Base-by-base conservation (phyloP, 352 stramenopile species). In the Phytophthora lateralis region DNA sequence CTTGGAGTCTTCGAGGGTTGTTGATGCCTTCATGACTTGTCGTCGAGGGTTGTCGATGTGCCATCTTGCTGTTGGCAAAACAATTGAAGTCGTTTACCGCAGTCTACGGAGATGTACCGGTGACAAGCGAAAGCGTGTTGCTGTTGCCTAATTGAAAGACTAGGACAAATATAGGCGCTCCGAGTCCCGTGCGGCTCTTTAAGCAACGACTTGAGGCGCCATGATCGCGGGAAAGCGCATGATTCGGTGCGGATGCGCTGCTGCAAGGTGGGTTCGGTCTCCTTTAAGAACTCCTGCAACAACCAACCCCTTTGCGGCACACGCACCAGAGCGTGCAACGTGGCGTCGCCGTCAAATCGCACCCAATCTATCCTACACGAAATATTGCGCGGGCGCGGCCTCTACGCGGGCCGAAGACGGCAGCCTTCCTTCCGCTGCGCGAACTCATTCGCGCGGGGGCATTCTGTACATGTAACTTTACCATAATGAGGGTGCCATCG, bases 271-370 rank as follows among this genome's bases (percentile, higher is more conserved):
- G 35, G 35, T 41, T 41, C 35, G 17, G 32, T 15, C 32, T 38
- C 32, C 26, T 30, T 8, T 8, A 30, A 30, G 26, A 30, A 7
- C 26, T 30, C 26, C 26, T 30, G 26, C 26, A 29, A 29, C 26
- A 6, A 29, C 26, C 6, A n/a, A n/a, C n/a, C n/a, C 6, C 26
- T 30, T 30, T 30, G 26, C 0, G 4, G 26, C 26, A 30, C 26
- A 0, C 26, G 26, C 26, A 30, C 6, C 4, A 30, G 26, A 30
- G 26, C 3, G 5, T 37, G 30, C 30, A 12, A 15, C 30, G 30
- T 37, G 35, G 35, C 35, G 14, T 41, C 35, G 35, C 35, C 58
- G 14, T 63, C 60, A 69, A 69, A 69, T 69, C 54, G 30, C 30
- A 18, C 2, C 6, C 4, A 0, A 24, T 3, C 38, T 63, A 58